These are phyloP conservation scores for Achaetomium macrosporum DNA, from an alignment of 2,329 filamentous ascomycete genomes.

Conservation along the genomic window DNA sequence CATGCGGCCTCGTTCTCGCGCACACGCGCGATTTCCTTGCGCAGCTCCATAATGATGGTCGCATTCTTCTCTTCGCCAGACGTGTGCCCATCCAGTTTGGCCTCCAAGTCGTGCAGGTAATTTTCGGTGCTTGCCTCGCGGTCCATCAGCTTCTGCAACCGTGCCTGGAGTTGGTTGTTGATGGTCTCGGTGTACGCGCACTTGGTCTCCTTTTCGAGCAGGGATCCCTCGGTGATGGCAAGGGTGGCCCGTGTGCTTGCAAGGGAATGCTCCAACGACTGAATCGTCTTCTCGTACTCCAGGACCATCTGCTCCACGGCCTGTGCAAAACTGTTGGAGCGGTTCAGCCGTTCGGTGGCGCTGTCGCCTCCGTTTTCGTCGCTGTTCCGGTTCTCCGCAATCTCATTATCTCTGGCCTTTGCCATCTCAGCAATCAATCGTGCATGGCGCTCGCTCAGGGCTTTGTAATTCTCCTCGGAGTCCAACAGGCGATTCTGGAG, in stretches of 20 bases:
- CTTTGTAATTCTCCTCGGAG: slow-evolving; percentile 87
- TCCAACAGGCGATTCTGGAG: slow-evolving; percentile 92
- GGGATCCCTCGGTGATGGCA: slow-evolving; percentile 74
- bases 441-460: slow-evolving; percentile 88
- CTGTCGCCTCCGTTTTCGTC: slow-evolving; percentile 66
- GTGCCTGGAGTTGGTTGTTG: slow-evolving; percentile 79
- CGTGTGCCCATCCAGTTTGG: slow-evolving; percentile 82
- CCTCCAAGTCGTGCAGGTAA: slow-evolving; percentile 87
- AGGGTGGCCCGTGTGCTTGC: slow-evolving; percentile 81
- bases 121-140: slow-evolving; percentile 86
- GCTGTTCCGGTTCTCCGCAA: slow-evolving; percentile 50
- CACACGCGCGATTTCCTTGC: slow-evolving; percentile 82
- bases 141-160: slow-evolving; percentile 88
- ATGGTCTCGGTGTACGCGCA: slow-evolving; percentile 90
- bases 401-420: slow-evolving; percentile 68
- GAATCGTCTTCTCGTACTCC: slow-evolving; percentile 98
- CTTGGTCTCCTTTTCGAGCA: slow-evolving; percentile 90
- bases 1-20: slow-evolving; percentile 85
- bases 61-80: slow-evolving; percentile 91
- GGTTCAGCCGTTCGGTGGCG: slow-evolving; percentile 80
- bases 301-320: slow-evolving; percentile 94
- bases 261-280: slow-evolving; percentile 83
- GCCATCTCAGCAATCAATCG: slow-evolving; percentile 91
- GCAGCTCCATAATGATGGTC: slow-evolving; percentile 75
- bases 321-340: slow-evolving; percentile 92